A percentile compares a stretch with the other conserved stretches of the same genome.
Conservation (phyloP, 1,284 basidiomycete genomes). For the Apiotrichum brassicae region DNA sequence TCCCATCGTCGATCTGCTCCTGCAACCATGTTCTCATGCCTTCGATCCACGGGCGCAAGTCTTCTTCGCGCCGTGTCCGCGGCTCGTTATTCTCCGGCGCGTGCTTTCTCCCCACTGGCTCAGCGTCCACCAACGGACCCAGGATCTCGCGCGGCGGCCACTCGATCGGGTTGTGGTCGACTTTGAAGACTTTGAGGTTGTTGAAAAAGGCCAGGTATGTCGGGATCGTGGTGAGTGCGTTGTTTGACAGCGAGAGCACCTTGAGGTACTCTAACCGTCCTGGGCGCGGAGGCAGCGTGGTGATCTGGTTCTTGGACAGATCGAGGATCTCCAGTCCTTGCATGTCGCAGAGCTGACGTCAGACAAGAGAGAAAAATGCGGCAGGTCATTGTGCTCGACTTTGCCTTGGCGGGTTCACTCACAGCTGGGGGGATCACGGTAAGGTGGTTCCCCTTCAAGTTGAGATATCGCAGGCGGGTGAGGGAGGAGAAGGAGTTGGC, state of each 20-base stretch:
- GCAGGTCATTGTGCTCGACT: neutral
- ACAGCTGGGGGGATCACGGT: constrained; percentile 80
- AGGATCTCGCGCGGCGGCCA: constrained; percentile 60
- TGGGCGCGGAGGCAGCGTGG: constrained; percentile 67
- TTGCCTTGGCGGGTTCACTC: no score
- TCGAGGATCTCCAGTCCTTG: constrained; percentile 89
- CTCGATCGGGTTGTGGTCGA: constrained; percentile 84
- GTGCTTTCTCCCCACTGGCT: constrained; percentile 5
- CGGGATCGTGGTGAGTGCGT: constrained; percentile 74
- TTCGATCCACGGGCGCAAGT: constrained; percentile 65
- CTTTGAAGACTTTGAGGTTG: constrained; percentile 71
- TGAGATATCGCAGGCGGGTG: constrained; percentile 78
- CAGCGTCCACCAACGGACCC: constrained; percentile 26
- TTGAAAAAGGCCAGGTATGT: constrained; percentile 68
- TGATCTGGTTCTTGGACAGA: constrained; percentile 87
- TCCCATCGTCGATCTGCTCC: constrained; percentile 12
- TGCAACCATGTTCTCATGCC: constrained; percentile 61
- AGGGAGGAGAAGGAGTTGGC: constrained; percentile 73
- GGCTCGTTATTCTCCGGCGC: constrained; percentile 1
- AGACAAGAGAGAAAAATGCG: no score
- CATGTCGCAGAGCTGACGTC: constrained; percentile 80
- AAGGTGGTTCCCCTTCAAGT: constrained; percentile 83
- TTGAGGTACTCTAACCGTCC: constrained; percentile 75
- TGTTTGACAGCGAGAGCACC: constrained; percentile 82
- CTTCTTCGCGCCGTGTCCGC: constrained; percentile 47